These are phyloP conservation scores for Poterioochromonas sp. DNA, from an alignment of 352 stramenopile species.

Conservation along the genomic window DNA sequence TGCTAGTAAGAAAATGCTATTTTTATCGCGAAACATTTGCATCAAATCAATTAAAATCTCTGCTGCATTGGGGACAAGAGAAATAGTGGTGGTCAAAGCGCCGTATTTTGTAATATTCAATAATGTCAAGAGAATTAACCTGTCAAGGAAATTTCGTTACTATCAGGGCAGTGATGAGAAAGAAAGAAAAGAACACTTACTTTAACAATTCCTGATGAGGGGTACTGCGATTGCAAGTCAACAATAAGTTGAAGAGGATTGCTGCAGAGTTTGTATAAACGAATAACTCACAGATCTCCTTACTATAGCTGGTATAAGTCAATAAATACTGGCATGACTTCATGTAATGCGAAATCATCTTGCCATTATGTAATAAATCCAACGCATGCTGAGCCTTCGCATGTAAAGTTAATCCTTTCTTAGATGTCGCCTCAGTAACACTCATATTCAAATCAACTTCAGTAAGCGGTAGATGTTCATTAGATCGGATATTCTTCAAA, in stretches of 20 bases:
- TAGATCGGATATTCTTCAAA: neutral
- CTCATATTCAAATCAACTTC: neutral
- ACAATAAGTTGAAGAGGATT: slow-evolving; percentile 79
- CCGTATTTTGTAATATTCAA: slow-evolving; percentile 72
- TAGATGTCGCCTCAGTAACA: no score
- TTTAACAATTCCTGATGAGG: slow-evolving; percentile 84
- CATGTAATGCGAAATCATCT: slow-evolving; percentile 76
- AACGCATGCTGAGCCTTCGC: slow-evolving; percentile 33
- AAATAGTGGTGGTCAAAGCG: slow-evolving; percentile 45
- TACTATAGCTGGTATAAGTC: slow-evolving; percentile 74
- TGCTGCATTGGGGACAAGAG: slow-evolving; percentile 51
- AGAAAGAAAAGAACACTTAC: slow-evolving; percentile 41
- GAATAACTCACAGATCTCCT: slow-evolving; percentile 75
- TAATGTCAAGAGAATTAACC: slow-evolving; percentile 61
- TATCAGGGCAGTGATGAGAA: neutral
- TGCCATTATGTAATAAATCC: slow-evolving; percentile 47
- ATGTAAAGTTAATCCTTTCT: slow-evolving; percentile 15
- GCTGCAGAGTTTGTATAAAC: slow-evolving; percentile 65
- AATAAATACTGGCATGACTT: slow-evolving; percentile 80
- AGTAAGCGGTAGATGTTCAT: neutral
- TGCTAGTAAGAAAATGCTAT: slow-evolving; percentile 59
- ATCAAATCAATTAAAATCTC: slow-evolving; percentile 82
- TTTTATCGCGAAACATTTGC: slow-evolving; percentile 83
- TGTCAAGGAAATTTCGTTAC: neutral
- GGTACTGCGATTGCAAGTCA: slow-evolving; percentile 81